These are phyloP conservation scores for Fraxinus velutina DNA, from an alignment of 305 asterid genomes.

Conservation along the genomic window DNA sequence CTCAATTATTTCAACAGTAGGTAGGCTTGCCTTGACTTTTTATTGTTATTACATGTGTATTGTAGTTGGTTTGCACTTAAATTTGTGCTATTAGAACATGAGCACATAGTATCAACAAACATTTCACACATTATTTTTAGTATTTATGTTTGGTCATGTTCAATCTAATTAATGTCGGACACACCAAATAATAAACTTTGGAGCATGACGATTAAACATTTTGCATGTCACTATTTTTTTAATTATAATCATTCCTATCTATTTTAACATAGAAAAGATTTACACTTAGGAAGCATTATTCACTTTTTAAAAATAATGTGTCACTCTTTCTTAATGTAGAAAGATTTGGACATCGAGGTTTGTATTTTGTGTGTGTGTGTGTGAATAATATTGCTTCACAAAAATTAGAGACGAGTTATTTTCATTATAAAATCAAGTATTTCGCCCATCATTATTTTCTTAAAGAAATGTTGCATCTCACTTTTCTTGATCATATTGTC, in stretches of 20 bases:
- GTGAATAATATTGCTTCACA: neutral
- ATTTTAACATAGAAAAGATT: neutral
- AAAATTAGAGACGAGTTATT: no score
- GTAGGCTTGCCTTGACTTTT: neutral
- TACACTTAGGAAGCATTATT: neutral
- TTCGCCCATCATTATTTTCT: no score
- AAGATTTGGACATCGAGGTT: neutral
- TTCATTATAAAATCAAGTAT: neutral
- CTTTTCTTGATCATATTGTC: neutral
- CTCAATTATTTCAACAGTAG: neutral
- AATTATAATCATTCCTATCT: no score
- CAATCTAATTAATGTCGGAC: neutral
- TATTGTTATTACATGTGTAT: neutral
- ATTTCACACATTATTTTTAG: neutral
- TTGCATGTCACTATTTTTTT: neutral
- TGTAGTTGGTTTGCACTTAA: neutral
- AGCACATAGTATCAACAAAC: neutral
- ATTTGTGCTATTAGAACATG: neutral
- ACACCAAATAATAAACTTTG: neutral
- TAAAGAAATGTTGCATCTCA: neutral
- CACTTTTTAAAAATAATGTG: neutral
- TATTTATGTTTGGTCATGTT: neutral
- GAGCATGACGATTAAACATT: neutral
- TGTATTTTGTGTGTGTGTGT: no score
- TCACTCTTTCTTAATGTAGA: neutral